phyloP scores from a whole-genome alignment of 257 asterid genomes.

The Rubia yunnanensis region DNA sequence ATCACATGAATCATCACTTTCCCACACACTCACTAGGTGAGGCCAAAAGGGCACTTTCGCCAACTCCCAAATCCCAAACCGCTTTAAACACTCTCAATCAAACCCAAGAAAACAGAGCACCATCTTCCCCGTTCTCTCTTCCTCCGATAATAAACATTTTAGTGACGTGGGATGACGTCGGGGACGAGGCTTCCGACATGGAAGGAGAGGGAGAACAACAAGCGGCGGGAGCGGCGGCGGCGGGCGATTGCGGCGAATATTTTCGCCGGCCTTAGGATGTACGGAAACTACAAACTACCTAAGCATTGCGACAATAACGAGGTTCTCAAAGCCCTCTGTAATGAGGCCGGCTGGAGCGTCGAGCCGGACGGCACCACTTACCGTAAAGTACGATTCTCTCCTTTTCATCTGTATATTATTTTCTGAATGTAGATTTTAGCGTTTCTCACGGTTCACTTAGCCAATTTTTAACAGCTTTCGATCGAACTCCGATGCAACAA shows the following conservation, averaged over 20 bases:
- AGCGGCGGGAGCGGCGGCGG: slow-evolving; percentile 60
- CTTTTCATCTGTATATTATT: neutral
- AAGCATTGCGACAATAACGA: slow-evolving; percentile 74
- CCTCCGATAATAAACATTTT: too few species aligned
- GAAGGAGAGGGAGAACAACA: slow-evolving; percentile 81
- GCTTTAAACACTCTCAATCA: neutral
- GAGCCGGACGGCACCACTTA: slow-evolving; percentile 70
- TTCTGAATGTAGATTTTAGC: neutral
- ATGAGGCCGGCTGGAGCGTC: slow-evolving; percentile 67
- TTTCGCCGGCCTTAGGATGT: slow-evolving; percentile 57
- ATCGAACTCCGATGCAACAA: too few species aligned
- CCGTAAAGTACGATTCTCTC: slow-evolving; percentile 34
- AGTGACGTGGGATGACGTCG: slow-evolving; percentile 32
- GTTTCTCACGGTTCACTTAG: too few species aligned
- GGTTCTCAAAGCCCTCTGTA: slow-evolving; percentile 71
- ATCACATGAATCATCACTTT: neutral
- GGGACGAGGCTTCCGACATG: slow-evolving; percentile 62
- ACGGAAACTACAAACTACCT: slow-evolving; percentile 56
- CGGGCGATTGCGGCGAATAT: slow-evolving; percentile 69
- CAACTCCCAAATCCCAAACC: slow-evolving; percentile 2
- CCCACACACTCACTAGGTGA: neutral
- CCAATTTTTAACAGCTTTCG: too few species aligned
- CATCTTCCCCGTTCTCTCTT: neutral
- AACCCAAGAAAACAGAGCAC: neutral
- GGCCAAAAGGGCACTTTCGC: slow-evolving; percentile 11